These are phyloP conservation scores for Pistacia integerrima DNA, from an alignment of 345 rosid species.

Conservation along the genomic window DNA sequence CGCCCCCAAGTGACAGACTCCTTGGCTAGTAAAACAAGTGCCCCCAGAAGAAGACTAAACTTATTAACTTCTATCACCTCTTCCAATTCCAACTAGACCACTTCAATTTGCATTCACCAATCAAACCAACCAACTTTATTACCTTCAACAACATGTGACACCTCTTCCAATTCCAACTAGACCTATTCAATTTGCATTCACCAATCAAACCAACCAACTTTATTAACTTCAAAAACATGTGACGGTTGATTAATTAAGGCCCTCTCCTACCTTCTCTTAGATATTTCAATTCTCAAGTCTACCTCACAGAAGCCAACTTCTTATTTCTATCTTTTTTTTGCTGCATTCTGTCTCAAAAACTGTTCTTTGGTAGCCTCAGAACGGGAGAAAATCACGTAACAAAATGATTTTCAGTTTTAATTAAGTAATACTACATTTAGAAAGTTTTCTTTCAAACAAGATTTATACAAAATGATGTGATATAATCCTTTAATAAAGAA, in stretches of 20 bases:
- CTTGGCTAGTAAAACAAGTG: too few relatives aligned
- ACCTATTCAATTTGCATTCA: constrained; percentile 29
- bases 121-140: constrained; percentile 39
- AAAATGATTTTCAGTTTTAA: constrained; percentile 34
- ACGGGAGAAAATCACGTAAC: constrained; percentile 41
- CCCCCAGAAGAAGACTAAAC: too few relatives aligned
- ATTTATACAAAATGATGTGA: too few relatives aligned
- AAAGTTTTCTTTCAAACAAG: background rate
- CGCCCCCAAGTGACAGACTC: too few relatives aligned
- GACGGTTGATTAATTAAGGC: background rate
- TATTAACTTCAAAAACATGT: constrained; percentile 23
- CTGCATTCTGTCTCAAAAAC: background rate
- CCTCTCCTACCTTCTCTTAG: background rate
- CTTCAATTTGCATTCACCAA: constrained; percentile 32
- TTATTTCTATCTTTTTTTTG: background rate
- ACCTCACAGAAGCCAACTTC: background rate
- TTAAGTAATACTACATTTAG: too few relatives aligned
- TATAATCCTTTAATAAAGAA: too few relatives aligned
- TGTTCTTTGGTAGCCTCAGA: constrained; percentile 10
- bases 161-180: background rate
- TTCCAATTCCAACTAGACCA: background rate
- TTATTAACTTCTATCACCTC: too few relatives aligned
- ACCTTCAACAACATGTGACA: constrained; percentile 14
- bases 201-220: constrained; percentile 35
- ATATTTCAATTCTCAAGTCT: constrained; percentile 20